Evolutionary conservation across 306 rosid species (phyloP).

Genomic region (Cicer cuneatum): DNA sequence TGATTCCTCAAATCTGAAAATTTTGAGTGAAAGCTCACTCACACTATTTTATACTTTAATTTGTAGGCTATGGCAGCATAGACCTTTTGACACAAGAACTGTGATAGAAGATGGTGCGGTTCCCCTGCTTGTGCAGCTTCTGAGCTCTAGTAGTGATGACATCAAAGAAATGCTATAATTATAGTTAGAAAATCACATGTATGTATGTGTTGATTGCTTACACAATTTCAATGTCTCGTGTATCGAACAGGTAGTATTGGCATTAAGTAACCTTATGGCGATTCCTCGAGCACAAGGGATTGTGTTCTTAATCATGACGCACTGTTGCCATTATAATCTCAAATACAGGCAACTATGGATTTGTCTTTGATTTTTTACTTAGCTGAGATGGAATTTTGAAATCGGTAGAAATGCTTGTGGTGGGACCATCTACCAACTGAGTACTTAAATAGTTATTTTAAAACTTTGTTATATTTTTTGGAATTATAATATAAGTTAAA

Average conservation of each 20-base stretch:
- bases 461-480: too few species aligned
- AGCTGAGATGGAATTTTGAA: too few species aligned
- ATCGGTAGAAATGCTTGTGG: too few species aligned
- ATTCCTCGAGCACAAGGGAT: neutral
- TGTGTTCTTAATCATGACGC: neutral
- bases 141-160: neutral
- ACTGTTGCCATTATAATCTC: neutral
- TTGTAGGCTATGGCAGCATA: neutral
- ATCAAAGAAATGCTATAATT: neutral
- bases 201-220: neutral
- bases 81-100: neutral
- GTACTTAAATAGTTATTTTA: too few species aligned
- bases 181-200: neutral
- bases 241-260: neutral
- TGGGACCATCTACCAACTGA: too few species aligned
- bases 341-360: too few species aligned
- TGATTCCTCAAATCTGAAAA: neutral
- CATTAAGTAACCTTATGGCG: neutral
- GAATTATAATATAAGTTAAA: too few species aligned
- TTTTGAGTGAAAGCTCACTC: neutral
- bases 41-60: neutral
- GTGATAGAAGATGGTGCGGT: neutral
- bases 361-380: too few species aligned
- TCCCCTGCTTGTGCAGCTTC: slow-evolving; percentile 8
- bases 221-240: neutral